These are phyloP conservation scores for Pestalotiopsis fici DNA, from an alignment of 2,329 filamentous ascomycete genomes.

Conservation along the genomic window DNA sequence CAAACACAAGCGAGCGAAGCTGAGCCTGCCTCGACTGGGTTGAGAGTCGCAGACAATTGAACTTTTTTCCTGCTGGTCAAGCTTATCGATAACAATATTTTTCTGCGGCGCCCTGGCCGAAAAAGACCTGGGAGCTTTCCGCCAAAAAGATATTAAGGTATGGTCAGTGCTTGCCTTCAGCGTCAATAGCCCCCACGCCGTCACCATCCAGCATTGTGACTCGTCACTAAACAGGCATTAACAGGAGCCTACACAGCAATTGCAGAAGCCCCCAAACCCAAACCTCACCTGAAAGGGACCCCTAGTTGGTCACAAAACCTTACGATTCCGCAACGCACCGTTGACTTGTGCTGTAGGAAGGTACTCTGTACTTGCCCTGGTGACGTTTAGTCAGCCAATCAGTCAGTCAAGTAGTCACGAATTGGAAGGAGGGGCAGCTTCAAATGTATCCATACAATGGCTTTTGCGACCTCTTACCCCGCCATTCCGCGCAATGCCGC, in stretches of 20 bases:
- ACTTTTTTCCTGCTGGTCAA: neutral
- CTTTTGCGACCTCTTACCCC: neutral
- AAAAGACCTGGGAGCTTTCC: no score
- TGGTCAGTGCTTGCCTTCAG: conserved; percentile 3
- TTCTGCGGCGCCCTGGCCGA: neutral
- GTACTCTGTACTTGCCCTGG: no score
- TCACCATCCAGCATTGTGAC: neutral
- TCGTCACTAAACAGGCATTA: neutral
- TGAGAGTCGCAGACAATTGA: neutral
- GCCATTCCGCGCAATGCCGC: neutral
- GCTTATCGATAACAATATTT: neutral
- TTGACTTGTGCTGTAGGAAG: no score
- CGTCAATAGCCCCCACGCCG: neutral
- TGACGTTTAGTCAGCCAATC: neutral
- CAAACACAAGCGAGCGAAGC: neutral
- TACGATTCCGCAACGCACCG: neutral
- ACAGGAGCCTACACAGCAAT: neutral
- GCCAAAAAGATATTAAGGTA: conserved; percentile 2
- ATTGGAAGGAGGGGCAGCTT: neutral
- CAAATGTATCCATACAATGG: neutral
- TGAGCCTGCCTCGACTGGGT: neutral
- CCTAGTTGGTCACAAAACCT: neutral
- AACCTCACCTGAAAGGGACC: neutral
- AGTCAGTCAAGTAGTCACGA: neutral
- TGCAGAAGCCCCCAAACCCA: neutral